These are phyloP conservation scores for Trichoderma gracile DNA, from an alignment of 2,329 filamentous ascomycete genomes.

Conservation along the genomic window DNA sequence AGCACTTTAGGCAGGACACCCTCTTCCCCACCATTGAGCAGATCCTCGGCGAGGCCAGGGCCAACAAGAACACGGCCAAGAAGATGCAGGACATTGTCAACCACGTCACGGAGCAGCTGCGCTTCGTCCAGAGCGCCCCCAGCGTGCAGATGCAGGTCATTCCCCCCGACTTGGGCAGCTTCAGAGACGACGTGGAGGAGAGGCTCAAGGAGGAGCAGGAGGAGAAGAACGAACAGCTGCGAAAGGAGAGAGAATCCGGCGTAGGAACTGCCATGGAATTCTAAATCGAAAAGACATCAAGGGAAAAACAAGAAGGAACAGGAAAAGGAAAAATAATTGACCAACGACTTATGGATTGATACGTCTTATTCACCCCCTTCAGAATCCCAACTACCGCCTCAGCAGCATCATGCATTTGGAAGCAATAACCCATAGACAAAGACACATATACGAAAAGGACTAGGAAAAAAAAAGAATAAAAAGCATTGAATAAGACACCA, in stretches of 20 bases:
- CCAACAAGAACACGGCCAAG: constrained; percentile 77
- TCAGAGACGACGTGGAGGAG: constrained; percentile 69
- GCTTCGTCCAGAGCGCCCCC: constrained; percentile 80
- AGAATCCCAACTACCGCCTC: not conserved
- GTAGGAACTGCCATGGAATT: constrained; percentile 59
- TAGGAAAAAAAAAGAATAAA: not conserved
- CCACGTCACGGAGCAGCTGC: constrained; percentile 79
- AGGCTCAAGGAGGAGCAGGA: constrained; percentile 65
- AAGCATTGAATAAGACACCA: constrained; percentile 14
- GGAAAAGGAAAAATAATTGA: not conserved
- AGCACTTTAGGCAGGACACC: constrained; percentile 84
- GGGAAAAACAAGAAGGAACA: too few species aligned
- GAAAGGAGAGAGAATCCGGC: constrained; percentile 58
- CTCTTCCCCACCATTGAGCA: constrained; percentile 85
- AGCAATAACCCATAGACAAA: constrained; percentile 22
- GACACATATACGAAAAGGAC: not conserved
- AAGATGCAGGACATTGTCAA: constrained; percentile 74
- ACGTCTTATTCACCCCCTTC: not conserved
- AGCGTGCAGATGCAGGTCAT: constrained; percentile 84
- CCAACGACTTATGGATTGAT: not conserved
- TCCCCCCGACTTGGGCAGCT: constrained; percentile 70
- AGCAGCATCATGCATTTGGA: not conserved
- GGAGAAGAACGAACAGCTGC: constrained; percentile 56
- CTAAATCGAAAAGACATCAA: constrained; percentile 31
- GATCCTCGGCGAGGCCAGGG: constrained; percentile 60